These are phyloP conservation scores for Tympanopsis confertula DNA, from an alignment of 2,329 filamentous ascomycete genomes.

Conservation along the genomic window DNA sequence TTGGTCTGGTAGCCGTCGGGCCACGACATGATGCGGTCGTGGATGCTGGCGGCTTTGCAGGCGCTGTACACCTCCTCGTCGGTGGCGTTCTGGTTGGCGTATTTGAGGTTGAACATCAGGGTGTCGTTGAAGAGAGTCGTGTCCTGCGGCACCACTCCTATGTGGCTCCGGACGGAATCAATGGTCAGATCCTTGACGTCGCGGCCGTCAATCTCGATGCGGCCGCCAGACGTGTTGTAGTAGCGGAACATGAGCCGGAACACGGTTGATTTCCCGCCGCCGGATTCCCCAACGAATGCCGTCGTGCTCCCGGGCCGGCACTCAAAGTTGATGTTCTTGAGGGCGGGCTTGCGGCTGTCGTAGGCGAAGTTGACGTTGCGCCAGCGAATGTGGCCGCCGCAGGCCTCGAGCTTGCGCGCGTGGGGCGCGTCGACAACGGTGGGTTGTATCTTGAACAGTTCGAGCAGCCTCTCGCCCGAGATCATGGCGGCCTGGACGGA, in stretches of 20 bases:
- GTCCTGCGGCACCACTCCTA: conserved; percentile 32
- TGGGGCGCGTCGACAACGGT: conserved; percentile 25
- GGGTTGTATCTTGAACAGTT: conserved; percentile 17
- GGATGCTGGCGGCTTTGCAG: conserved; percentile 39
- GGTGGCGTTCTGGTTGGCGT: conserved; percentile 33
- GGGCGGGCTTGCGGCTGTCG: conserved; percentile 20
- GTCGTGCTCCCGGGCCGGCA: conserved; percentile 30
- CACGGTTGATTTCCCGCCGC: conserved; percentile 34
- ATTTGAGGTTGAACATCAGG: conserved; percentile 42
- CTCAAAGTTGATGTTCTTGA: conserved; percentile 27
- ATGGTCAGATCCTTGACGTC: conserved; percentile 26
- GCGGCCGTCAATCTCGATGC: conserved; percentile 31
- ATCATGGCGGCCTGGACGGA: conserved; percentile 33
- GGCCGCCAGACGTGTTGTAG: conserved; percentile 33
- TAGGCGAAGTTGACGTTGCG: conserved; percentile 30
- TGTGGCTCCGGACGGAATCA: conserved; percentile 23
- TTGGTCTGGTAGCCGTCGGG: conserved; percentile 39
- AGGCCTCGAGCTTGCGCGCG: conserved; percentile 16
- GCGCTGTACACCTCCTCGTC: conserved; percentile 37
- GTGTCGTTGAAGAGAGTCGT: conserved; percentile 38
- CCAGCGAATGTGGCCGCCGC: conserved; percentile 26
- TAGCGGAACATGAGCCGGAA: conserved; percentile 37
- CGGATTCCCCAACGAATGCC: conserved; percentile 31
- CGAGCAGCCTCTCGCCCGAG: conserved; percentile 30
- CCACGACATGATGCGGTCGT: conserved; percentile 39